A percentile compares a stretch with the other conserved stretches of the same genome.
Conservation (phyloP, 768 basidiomycete genomes). For the Goffeauzyma gilvescens region DNA sequence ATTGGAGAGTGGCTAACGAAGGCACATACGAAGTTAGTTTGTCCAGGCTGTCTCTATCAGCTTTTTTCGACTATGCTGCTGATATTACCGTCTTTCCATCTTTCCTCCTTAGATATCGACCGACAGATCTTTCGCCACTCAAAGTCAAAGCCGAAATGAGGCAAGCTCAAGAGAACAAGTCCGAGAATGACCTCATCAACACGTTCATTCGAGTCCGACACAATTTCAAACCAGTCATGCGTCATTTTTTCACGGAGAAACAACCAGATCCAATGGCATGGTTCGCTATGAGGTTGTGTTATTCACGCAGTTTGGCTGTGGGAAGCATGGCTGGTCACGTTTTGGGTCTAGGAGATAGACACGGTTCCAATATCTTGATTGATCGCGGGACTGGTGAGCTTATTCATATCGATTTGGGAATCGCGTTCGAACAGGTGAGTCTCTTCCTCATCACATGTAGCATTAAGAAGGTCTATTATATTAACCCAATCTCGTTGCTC, state of each 20-base stretch:
- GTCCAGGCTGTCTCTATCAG: neutral
- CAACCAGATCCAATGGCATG: conserved; percentile 82
- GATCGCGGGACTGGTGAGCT: conserved; percentile 67
- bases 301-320: conserved; percentile 78
- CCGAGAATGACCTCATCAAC: conserved; percentile 8
- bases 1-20: conserved; percentile 44
- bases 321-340: conserved; percentile 86
- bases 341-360: conserved; percentile 80
- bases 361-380: conserved; percentile 76
- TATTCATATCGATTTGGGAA: conserved; percentile 88
- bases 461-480: neutral
- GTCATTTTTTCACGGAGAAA: conserved; percentile 79
- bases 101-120: conserved; percentile 43
- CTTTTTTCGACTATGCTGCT: neutral
- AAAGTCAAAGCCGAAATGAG: conserved; percentile 31
- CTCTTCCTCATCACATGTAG: neutral
- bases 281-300: conserved; percentile 77
- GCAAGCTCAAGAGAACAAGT: conserved; percentile 22
- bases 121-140: conserved; percentile 37
- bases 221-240: conserved; percentile 63
- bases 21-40: conserved; percentile 47
- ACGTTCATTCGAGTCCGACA: conserved; percentile 34
- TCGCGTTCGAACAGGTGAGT: conserved; percentile 81
- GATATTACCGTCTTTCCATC: neutral
- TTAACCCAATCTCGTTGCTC: neutral